Base-by-base conservation (phyloP, 169 alveolate species). In the Ichthyophthirius multifiliis region DNA sequence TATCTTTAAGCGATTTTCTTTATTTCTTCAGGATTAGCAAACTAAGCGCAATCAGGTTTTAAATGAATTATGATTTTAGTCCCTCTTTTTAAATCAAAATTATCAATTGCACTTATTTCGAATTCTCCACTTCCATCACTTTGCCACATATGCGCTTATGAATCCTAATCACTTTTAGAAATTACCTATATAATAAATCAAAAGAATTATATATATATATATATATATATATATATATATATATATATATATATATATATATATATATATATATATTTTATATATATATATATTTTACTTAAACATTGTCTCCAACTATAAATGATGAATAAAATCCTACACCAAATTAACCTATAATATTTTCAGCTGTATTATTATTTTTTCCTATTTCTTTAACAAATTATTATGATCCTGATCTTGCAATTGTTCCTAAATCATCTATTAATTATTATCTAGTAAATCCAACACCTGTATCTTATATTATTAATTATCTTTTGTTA, bases 281-380 rank as follows among this genome's bases (percentile, higher is more conserved):
- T 18, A 27, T 27, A 27, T 10, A 6, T 47, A 94, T 87, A 9
- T 96, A 76, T 39, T 92, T 85, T 27, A 96, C 98, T 80, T 95
- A 97, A n/a, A 96, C 98, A 23, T 86, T 45, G 83, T 94, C 94
- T n/a, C 98, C 94, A 18, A 96, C 98, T 65, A 96, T 97, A 76
- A 96, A 96, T n/a, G 96, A 83, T 27, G 97, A 90, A 81, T 96
- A 96, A 73, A 96, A 96, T 7, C 98, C 98, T 6, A 96, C 97
- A 32, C 98, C 98, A 82, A 96, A 96, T 84, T 96, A 95, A 5
- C 98, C 98, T 55, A 96, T 96, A 43, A 96, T 95, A 18, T 90
- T 62, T 37, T 64, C 85, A 43, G 41, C 35, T 74, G 84, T 3
- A 37, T 78, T 67, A 83, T 34, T 55, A n/a, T 47, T 48, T 16